A percentile compares a stretch with the other conserved stretches of the same genome.
Conservation (phyloP, 2,329 filamentous ascomycete genomes). For the Arachnopeziza araneosa region DNA sequence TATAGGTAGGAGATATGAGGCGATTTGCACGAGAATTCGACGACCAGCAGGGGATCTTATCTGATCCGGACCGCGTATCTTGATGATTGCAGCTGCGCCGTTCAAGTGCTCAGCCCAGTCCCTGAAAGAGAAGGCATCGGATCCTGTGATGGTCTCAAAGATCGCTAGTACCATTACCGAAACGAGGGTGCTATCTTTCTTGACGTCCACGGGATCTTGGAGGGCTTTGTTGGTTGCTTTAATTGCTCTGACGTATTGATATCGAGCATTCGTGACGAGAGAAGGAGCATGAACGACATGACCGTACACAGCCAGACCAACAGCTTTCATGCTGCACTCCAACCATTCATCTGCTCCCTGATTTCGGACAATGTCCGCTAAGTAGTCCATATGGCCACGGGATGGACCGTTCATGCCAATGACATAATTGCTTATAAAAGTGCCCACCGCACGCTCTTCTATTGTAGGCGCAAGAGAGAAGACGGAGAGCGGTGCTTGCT, state of each 20-base stretch:
- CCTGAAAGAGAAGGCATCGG: constrained; percentile 39
- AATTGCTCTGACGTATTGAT: constrained; percentile 47
- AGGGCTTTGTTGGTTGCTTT: constrained; percentile 46
- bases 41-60: constrained; percentile 41
- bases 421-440: constrained; percentile 25
- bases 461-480: constrained; percentile 28
- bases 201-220: constrained; percentile 38
- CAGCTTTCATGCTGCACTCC: constrained; percentile 46
- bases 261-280: constrained; percentile 42
- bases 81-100: constrained; percentile 45
- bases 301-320: constrained; percentile 47
- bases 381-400: constrained; percentile 47
- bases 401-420: constrained; percentile 35
- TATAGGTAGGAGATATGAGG: constrained; percentile 44
- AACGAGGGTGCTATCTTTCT: constrained; percentile 50
- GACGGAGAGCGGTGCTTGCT: constrained; percentile 29
- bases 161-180: constrained; percentile 49
- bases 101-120: constrained; percentile 50
- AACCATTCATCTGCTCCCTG: constrained; percentile 39
- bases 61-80: constrained; percentile 43
- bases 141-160: constrained; percentile 48
- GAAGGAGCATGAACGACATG: constrained; percentile 32
- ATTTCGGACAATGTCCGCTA: constrained; percentile 44
- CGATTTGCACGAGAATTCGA: constrained; percentile 50
- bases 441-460: constrained; percentile 23